Base-by-base conservation (phyloP, 2,329 filamentous ascomycete genomes). In the Penicillium vulpinum region DNA sequence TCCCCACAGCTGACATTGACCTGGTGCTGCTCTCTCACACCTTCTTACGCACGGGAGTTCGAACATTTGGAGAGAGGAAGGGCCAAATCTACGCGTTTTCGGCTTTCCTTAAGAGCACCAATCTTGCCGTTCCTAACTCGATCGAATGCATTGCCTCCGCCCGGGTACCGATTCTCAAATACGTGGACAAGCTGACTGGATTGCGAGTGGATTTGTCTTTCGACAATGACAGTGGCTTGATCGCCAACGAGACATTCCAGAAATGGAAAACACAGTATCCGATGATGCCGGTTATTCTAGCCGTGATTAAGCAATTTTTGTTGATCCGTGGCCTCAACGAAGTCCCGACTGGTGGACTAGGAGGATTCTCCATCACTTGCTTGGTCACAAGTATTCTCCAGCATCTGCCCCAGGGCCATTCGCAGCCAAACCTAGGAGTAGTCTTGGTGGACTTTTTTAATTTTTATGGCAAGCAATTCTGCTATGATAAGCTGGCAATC, bases 121-220 rank as follows among this genome's bases (percentile, higher is more conserved):
- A 80, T 2, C 78, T 95, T 18, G 83, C 88, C 1, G 78, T 83
- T 16, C 69, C 78, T 1, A 77, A 81, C 7, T 81, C 84, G 2
- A 80, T 92, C 31, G 83, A 89, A 64, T 81, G 88, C 33, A 91
- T 99, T 63, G 69, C 82, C 1, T 80, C 82, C 62, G 92, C 94
- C 22, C 91, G 89, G 67, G 92, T 99, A 2, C 94, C 94, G 0
- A 85, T 99, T 52, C 85, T 97, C 75, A 99, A 99, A 73, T 97
- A 90, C 68, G 83, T 91, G 43, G 94, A 99, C 69, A 81, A 78
- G 53, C 68, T 83, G 51, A 97, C 92, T 1, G 87, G 87, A 13
- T 79, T 99, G 51, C 90, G 89, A 64, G 89, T 97, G 13, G 94
- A 99, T 71, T 84, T 99, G 13, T 97, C 92, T 0, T 97, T 99